These are phyloP conservation scores for Lepidium campestre DNA, from an alignment of 441 rosid genomes.

Conservation along the genomic window DNA sequence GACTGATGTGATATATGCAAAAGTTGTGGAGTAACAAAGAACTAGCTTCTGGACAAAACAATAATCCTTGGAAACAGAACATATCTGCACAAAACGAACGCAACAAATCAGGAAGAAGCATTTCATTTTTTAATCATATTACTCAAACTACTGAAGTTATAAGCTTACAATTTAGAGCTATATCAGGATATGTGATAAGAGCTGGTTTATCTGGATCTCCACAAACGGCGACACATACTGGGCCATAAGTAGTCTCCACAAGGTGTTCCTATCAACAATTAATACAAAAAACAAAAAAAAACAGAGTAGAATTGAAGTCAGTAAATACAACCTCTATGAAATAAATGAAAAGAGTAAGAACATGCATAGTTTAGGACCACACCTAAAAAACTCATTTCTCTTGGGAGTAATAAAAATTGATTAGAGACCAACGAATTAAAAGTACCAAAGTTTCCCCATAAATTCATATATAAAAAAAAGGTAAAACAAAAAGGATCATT, in stretches of 20 bases:
- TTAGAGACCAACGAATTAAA: not conserved
- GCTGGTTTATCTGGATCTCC: slow-evolving; percentile 97
- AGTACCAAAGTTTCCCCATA: slow-evolving; percentile 1
- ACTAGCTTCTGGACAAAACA: slow-evolving; percentile 87
- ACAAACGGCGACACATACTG: slow-evolving; percentile 69
- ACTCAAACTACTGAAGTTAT: not conserved
- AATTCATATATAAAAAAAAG: not conserved
- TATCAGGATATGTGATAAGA: slow-evolving; percentile 86
- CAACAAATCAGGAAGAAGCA: not conserved
- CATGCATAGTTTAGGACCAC: slow-evolving; percentile 21
- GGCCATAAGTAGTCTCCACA: slow-evolving; percentile 61
- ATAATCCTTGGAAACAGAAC: slow-evolving; percentile 84
- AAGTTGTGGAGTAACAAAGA: slow-evolving; percentile 92
- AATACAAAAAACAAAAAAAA: not conserved
- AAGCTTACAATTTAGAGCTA: slow-evolving; percentile 75
- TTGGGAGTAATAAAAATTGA: not conserved
- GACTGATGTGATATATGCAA: slow-evolving; percentile 87
- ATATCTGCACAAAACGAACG: slow-evolving; percentile 49
- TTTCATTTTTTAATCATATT: not conserved
- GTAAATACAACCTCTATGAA: not conserved
- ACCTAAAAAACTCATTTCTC: not conserved
- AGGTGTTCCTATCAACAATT: slow-evolving; percentile 53
- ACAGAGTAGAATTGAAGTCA: not conserved
- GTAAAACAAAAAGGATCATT: slow-evolving; percentile 1
- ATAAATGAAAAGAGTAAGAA: slow-evolving; percentile 3